Evolutionary conservation across 78 protist species (phyloP).

Genomic region (Polysphondylium violaceum): DNA sequence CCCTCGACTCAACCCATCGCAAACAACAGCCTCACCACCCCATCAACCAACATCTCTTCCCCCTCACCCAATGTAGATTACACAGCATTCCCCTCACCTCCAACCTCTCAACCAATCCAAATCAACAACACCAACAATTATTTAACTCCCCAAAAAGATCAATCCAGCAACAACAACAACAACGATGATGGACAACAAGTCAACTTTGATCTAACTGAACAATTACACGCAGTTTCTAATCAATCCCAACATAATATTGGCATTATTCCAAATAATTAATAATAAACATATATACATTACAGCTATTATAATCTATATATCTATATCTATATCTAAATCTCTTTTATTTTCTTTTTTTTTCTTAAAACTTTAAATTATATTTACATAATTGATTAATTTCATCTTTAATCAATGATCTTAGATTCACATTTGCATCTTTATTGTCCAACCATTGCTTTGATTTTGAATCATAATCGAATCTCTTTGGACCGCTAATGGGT

Average conservation of each 20-base stretch:
- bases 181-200: not conserved
- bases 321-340: not conserved
- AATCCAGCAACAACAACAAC: not conserved
- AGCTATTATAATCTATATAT: too few relatives aligned
- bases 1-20: not conserved
- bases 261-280: not conserved
- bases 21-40: not conserved
- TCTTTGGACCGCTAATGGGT: conserved; percentile 88
- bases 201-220: not conserved
- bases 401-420: conserved; percentile 13
- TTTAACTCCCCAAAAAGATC: conserved; percentile 12
- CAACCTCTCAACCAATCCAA: not conserved
- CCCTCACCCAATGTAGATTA: not conserved
- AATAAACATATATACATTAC: not conserved
- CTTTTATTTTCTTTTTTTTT: not conserved
- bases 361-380: conserved; percentile 24
- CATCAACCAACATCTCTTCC: not conserved
- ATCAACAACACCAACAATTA: conserved; percentile 8
- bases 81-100: not conserved
- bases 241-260: not conserved
- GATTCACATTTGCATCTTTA: conserved; percentile 29
- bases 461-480: conserved; percentile 48
- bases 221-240: not conserved
- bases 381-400: conserved; percentile 65
- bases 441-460: conserved; percentile 52